These are phyloP conservation scores for Ulota crispa DNA, from an alignment of 225 moss, liverwort and hornwort species.

Conservation along the genomic window DNA sequence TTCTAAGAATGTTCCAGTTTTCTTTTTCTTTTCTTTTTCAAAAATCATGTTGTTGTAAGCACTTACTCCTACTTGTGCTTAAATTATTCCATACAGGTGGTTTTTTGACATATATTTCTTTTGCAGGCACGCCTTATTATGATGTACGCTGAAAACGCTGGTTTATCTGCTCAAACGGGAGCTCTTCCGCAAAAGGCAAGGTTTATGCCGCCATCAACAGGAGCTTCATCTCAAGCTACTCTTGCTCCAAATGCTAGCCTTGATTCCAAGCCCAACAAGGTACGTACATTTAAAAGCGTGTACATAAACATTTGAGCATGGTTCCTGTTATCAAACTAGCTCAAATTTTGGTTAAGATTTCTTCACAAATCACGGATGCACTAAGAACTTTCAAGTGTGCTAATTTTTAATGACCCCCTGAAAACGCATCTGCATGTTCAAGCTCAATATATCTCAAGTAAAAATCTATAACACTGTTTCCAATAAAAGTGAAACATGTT, in stretches of 20 bases:
- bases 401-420: neutral
- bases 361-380: neutral
- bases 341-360: neutral
- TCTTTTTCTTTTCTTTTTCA: too few relatives aligned
- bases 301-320: too few relatives aligned
- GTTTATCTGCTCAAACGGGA: slow-evolving; percentile 6
- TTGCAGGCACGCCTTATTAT: slow-evolving; percentile 47
- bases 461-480: too few relatives aligned
- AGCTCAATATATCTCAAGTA: neutral
- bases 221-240: neutral
- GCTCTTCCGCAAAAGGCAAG: neutral
- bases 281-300: neutral
- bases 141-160: slow-evolving; percentile 43
- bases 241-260: neutral
- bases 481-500: too few relatives aligned
- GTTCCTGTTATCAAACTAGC: neutral
- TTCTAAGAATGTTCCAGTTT: too few relatives aligned
- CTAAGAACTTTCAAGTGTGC: neutral
- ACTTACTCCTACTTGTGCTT: neutral
- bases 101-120: neutral
- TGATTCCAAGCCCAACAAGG: neutral
- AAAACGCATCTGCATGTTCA: neutral
- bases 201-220: neutral
- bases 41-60: neutral
- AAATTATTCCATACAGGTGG: neutral